Base-by-base conservation (phyloP, 768 basidiomycete species). In the Tricholoma furcatifolium region DNA sequence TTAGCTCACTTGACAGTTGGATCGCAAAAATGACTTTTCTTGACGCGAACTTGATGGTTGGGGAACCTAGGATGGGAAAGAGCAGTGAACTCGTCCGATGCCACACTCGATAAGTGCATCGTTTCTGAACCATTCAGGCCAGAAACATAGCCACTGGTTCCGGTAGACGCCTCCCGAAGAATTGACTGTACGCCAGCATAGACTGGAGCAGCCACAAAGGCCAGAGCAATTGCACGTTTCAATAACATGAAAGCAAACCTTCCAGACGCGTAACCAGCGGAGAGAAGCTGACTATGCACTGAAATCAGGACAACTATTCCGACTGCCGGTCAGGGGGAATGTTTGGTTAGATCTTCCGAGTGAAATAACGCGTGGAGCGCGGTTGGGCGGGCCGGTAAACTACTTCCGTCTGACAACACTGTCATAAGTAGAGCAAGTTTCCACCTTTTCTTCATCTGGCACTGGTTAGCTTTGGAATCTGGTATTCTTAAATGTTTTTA, bases 1-100 rank as follows among this genome's bases (percentile, higher is more conserved):
- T 30, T 18, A 12, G 71, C 67, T 66, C 60, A 82, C 81, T 79
- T 81, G 38, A 85, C 83, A 14, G 83, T 85, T 12, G 81, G 76
- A 62, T 85, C 83, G 57, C 84, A 85, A 61, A 85, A 85, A 46
- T 71, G 60, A 34, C 70, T 79, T 65, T 82, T 83, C 71, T 84
- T 85, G 58, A 86, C 67, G 36, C 84, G 76, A 39, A 85, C 74
- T 43, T 73, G 70, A 53, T 84, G 77, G 34, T 70, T 64, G 17
- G 83, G 82, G 54, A 82, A 83, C 6, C 65, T 67, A 4, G 83
- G 73, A 61, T 81, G 80, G 7, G 72, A 67, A 31, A 80, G 61
- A 8, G 71, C 56, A 2, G 74, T 72, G 52, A 74, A 78, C 4
- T 60, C 65, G 53, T 59, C 60, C 24, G 63, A 61, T 27, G 57